phyloP scores from a whole-genome alignment of 331 rosid genomes.

The Rosa hybrid region DNA sequence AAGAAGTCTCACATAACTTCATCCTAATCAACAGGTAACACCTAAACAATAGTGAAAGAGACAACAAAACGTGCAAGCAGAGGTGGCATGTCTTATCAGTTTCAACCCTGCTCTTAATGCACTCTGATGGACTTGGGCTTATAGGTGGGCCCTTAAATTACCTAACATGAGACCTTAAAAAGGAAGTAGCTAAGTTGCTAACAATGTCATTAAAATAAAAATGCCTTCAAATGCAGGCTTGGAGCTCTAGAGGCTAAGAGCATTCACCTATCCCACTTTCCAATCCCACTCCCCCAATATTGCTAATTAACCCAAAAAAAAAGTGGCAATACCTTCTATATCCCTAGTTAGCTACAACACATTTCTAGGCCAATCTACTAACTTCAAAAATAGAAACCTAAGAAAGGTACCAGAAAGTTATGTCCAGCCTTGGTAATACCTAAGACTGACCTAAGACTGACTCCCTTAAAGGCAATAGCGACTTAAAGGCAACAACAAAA shows the following conservation, averaged over 20 bases:
- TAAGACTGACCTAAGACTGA: background rate
- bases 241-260: background rate
- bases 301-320: background rate
- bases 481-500: background rate
- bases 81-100: conserved; percentile 1
- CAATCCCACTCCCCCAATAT: background rate
- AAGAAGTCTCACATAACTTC: background rate
- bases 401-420: background rate
- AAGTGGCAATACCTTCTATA: conserved; percentile 1
- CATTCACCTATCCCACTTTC: background rate
- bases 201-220: background rate
- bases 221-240: background rate
- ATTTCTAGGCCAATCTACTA: background rate
- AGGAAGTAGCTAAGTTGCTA: background rate
- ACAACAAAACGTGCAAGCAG: background rate
- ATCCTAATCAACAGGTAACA: background rate
- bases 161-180: background rate
- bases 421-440: background rate
- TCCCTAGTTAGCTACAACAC: background rate
- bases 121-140: background rate
- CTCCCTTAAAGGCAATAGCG: background rate
- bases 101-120: background rate
- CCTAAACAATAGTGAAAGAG: background rate
- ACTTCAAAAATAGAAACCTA: background rate
- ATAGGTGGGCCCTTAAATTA: background rate